Evolutionary conservation across 768 basidiomycete genomes (phyloP), one percentile per base, ranked within the genome.

Genomic region (Xanthoconium stramineum): DNA sequence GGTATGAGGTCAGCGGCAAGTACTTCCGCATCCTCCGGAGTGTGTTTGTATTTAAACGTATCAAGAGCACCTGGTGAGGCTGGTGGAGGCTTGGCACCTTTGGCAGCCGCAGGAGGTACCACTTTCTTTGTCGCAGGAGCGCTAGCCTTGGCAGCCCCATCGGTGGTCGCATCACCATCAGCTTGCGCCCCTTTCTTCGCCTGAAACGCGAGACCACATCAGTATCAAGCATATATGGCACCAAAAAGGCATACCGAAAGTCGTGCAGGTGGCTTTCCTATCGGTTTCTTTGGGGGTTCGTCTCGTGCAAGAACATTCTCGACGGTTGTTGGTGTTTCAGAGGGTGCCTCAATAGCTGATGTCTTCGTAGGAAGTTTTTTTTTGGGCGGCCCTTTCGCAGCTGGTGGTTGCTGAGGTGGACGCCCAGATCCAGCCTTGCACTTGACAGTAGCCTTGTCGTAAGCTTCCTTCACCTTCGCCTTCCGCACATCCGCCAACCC

Each of bases 391-490:
- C 71, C 72, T 44, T 74, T 68, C 7, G 74, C 56, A 6, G 71
- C 56, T 0, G 72, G 61, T 3, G 66, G 61, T 4, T 67, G 62
- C 48, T 77, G 80, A 5, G 83, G 70, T 29, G 84, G 77, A 3
- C 80, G 79, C 37, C 77, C 73, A 43, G 75, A 76, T 9, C 88
- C 86, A 9, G 79, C 76, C 72, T 91, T 95, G 65, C 86, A 91
- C 70, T 91, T 96, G 39, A 98, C 91, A n/a, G 85, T 85, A 5
- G 93, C 94, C 64, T 89, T 93, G 55, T 92, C 94, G 61, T 83
- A 91, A 1, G 92, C 91, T 68, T 98, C 97, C 71, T 89, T 95
- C 51, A 99, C 92, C 74, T 98, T 99, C 3, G 78, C 80, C 73
- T 92, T 94, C 61, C 94, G 79, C 20, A 96, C 78, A 64, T 98